Evolutionary conservation across 2,329 filamentous ascomycete genomes (phyloP).

Genomic region (Cercospora berteroae): DNA sequence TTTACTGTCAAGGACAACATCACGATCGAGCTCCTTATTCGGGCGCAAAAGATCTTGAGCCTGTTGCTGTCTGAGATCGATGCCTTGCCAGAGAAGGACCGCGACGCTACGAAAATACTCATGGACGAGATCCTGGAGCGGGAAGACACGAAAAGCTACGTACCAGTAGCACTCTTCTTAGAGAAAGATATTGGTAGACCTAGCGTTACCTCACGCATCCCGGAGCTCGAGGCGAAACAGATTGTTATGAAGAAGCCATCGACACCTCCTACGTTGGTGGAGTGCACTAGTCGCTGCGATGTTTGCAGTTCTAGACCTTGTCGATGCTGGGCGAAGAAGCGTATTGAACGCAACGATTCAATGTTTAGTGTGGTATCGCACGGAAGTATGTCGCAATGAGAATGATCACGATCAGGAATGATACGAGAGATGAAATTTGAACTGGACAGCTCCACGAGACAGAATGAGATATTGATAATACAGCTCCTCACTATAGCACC

Average conservation of each 20-base stretch:
- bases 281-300: background rate
- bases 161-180: background rate
- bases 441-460: background rate
- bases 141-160: background rate
- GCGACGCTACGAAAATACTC: background rate
- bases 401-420: background rate
- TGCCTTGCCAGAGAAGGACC: conserved; percentile 8
- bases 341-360: conserved; percentile 5
- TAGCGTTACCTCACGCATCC: conserved; percentile 9
- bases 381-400: background rate
- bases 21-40: conserved; percentile 11
- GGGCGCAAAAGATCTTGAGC: conserved; percentile 8
- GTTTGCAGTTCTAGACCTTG: conserved; percentile 3
- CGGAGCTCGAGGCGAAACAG: conserved; percentile 16
- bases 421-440: background rate
- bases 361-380: conserved; percentile 4
- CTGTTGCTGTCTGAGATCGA: conserved; percentile 10
- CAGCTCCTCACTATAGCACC: background rate
- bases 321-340: conserved; percentile 14
- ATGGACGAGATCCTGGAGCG: conserved; percentile 12
- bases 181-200: conserved; percentile 9
- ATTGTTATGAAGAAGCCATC: conserved; percentile 17
- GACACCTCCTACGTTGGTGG: conserved; percentile 3
- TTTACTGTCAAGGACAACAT: conserved; percentile 8
- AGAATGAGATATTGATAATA: background rate